Conservation (phyloP, 2,329 filamentous ascomycete genomes). For the Juglanconis sp. region DNA sequence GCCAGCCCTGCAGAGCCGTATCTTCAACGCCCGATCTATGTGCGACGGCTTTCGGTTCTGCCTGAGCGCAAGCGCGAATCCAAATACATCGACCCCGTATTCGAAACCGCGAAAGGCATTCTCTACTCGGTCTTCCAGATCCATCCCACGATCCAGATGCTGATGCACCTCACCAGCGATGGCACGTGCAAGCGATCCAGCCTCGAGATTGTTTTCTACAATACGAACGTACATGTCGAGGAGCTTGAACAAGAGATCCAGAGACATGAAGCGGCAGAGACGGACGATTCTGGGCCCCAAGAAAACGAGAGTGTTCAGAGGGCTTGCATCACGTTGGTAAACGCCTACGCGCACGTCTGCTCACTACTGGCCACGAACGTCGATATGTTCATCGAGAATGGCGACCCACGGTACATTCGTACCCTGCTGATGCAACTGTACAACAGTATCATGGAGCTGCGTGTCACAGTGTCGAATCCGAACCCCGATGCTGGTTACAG, state of each 20-base stretch:
- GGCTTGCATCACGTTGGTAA: slow-evolving; percentile 61
- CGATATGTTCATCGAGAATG: slow-evolving; percentile 62
- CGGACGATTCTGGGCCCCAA: slow-evolving; percentile 45
- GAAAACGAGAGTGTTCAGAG: slow-evolving; percentile 63
- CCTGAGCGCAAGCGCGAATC: slow-evolving; percentile 63
- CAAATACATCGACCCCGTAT: slow-evolving; percentile 56
- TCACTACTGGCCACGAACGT: slow-evolving; percentile 59
- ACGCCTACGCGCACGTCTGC: slow-evolving; percentile 64
- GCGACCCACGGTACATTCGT: slow-evolving; percentile 64
- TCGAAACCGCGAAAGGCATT: slow-evolving; percentile 64
- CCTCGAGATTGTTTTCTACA: slow-evolving; percentile 65
- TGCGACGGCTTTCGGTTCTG: slow-evolving; percentile 60
- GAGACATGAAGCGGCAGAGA: slow-evolving; percentile 53
- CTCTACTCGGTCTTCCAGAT: slow-evolving; percentile 67
- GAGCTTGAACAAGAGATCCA: slow-evolving; percentile 64
- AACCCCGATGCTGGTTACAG: slow-evolving; percentile 28
- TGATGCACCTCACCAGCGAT: slow-evolving; percentile 60
- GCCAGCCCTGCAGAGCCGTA: slow-evolving; percentile 57
- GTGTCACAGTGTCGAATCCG: slow-evolving; percentile 46
- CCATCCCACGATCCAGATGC: slow-evolving; percentile 64
- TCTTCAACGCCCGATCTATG: slow-evolving; percentile 58
- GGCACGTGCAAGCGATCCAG: slow-evolving; percentile 60
- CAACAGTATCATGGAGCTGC: slow-evolving; percentile 66
- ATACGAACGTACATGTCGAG: slow-evolving; percentile 64
- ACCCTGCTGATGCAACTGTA: slow-evolving; percentile 62